Base-by-base conservation (phyloP, 2,329 filamentous ascomycete genomes). In the Aspergillus fumigatus region DNA sequence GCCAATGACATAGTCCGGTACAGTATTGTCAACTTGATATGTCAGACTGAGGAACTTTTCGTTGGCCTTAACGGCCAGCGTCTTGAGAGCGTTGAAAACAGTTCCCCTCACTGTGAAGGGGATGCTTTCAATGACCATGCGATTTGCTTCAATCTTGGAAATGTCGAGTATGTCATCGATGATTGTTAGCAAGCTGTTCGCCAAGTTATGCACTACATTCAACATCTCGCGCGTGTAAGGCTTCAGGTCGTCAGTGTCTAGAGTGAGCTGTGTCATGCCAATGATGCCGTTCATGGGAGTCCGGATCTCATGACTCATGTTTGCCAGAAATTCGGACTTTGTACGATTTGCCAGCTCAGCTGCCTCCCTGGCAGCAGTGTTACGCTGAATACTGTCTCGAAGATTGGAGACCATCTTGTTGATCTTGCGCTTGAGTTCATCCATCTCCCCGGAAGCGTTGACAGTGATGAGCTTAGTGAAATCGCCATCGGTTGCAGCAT, bases 391-490 rank as follows among this genome's bases (percentile, higher is more conserved):
- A 81, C 90, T 95, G 76, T 97, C 94, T 65, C 93, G 83, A 60
- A 99, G 79, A 71, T 96, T 96, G 71, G 90, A 94, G 53, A 97
- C 92, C 94, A 99, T 99, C 79, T 95, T 90, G 73, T 97, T 99
- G 82, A 99, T 97, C 81, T 97, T 97, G 68, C 92, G 87, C 78
- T 99, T 99, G 66, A 99, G 82, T 74, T 97, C 93, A 75, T 97
- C 94, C 94, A 99, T 97, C 75, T 99, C 94, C 62, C 94, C 94
- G 11, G 93, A 97, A 21, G 94, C 94, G 73, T 97, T 92, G 19
- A 99, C 93, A 50, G 94, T 96, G 72, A 99, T 93, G 56, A 95
- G 86, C 72, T 97, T 96, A 25, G 91, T 96, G 73, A 97, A 97
- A 75, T 99, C 93, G 61, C 94, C 94, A 71, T 96, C 92, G 57